phyloP scores from a whole-genome alignment of 2,329 filamentous ascomycete species.

The Claviceps monticola region DNA sequence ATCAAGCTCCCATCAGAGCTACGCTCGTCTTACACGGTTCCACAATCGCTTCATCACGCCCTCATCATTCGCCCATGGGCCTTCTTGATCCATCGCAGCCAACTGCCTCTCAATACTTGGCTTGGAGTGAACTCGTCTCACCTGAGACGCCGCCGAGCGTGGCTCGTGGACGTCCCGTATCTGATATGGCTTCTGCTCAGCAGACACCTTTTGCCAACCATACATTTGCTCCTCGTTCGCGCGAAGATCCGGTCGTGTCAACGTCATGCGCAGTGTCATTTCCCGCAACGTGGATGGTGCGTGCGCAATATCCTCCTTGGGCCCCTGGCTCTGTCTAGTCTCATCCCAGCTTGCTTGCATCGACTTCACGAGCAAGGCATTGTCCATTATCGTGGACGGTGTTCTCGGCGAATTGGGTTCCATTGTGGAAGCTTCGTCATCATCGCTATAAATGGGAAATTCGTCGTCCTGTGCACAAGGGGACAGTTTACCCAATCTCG shows the following conservation, averaged over 20 bases:
- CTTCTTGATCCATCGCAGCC: constrained; percentile 37
- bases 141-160: constrained; percentile 15
- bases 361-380: constrained; percentile 17
- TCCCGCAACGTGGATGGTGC: constrained; percentile 51
- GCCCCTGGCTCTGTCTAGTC: constrained; percentile 7
- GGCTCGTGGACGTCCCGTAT: constrained; percentile 17
- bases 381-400: constrained; percentile 32
- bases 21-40: constrained; percentile 42
- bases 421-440: constrained; percentile 36
- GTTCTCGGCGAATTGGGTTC: constrained; percentile 49
- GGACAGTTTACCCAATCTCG: constrained; percentile 35
- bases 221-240: constrained; percentile 60
- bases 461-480: constrained; percentile 46
- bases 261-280: constrained; percentile 93
- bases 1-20: neutral
- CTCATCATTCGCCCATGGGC: constrained; percentile 25
- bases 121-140: constrained; percentile 27
- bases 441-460: constrained; percentile 35
- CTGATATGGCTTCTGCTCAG: constrained; percentile 33
- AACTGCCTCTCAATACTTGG: constrained; percentile 41
- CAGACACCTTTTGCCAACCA: constrained; percentile 41
- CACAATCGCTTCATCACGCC: constrained; percentile 49
- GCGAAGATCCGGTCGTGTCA: constrained; percentile 78
- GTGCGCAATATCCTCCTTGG: constrained; percentile 32
- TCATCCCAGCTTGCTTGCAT: constrained; percentile 14